Base-by-base conservation (phyloP, 495 filamentous ascomycete species). In the Saxophila tyrrhenica region DNA sequence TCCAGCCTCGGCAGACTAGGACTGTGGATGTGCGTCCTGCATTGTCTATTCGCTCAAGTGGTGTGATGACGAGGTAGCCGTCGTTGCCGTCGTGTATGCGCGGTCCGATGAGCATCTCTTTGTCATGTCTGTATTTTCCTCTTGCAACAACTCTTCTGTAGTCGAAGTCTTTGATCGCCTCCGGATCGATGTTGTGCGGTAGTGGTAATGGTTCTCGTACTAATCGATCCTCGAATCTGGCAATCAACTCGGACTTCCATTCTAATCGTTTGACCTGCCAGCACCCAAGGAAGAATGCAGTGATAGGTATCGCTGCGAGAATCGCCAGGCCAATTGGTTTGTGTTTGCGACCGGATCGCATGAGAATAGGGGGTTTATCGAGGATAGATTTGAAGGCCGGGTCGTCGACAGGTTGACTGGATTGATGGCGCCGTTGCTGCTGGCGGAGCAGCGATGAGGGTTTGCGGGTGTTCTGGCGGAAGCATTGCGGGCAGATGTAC, bases 181-280 rank as follows among this genome's bases (percentile, higher is more conserved):
- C 70, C 0, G 86, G 82, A 66, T 98, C 89, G 59, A 98, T 73
- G 56, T 77, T 75, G 0, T 86, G 82, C 0, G 92, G 92, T 1
- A 98, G 71, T 0, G 94, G 92, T 0, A 98, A 78, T 0, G 92
- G 94, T n/a, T 80, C 75, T 21, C 81, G 83, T 24, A 94, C 75
- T 32, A 98, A 77, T 0, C 91, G 86, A 72, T 96, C 89, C 72
- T 95, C 90, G 71, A 82, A 86, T 58, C 80, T 83, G 49, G 89
- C 89, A 53, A 98, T 83, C 16, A 97, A 72, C 39, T 90, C 84
- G 9, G 89, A 89, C 67, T 98, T 98, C 89, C 90, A 91, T 35
- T 79, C 77, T 16, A 98, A 80, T 1, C 92, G 87, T 63, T 94
- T 77, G n/a, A 98, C 83, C 64, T 98, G 92, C 92, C 92, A 98